Evolutionary conservation across 768 basidiomycete species (phyloP).

Genomic region (Lentinula sp.): DNA sequence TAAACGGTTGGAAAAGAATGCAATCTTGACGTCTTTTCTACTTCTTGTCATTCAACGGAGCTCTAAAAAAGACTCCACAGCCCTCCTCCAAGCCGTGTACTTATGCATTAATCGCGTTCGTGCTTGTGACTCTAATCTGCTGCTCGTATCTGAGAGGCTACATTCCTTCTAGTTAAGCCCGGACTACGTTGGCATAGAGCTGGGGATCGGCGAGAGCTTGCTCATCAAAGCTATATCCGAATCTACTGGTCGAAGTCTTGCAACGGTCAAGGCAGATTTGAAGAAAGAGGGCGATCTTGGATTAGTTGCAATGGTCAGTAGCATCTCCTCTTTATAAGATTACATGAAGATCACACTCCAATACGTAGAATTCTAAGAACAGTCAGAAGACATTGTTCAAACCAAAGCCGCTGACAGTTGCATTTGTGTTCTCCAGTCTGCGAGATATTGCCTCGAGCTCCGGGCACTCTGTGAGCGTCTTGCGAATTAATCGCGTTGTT

Average conservation of each 20-base stretch:
- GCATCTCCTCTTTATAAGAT: not conserved
- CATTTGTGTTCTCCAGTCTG: slow-evolving; percentile 84
- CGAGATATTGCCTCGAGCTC: slow-evolving; percentile 84
- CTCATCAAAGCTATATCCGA: slow-evolving; percentile 94
- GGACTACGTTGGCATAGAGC: slow-evolving; percentile 91
- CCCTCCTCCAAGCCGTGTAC: slow-evolving; percentile 86
- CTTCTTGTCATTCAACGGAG: slow-evolving; percentile 86
- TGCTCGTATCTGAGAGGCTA: not conserved
- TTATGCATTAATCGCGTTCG: slow-evolving; percentile 93
- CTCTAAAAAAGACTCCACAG: slow-evolving; percentile 62
- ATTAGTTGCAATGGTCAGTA: slow-evolving; percentile 85
- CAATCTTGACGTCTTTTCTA: slow-evolving; percentile 83
- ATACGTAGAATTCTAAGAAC: slow-evolving; percentile 78
- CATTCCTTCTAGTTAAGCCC: slow-evolving; percentile 65
- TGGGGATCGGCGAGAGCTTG: slow-evolving; percentile 93
- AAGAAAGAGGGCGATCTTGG: slow-evolving; percentile 96
- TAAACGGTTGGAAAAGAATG: slow-evolving; percentile 89
- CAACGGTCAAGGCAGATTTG: slow-evolving; percentile 83
- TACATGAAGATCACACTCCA: not conserved
- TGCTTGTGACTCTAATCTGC: slow-evolving; percentile 7
- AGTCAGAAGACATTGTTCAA: slow-evolving; percentile 92
- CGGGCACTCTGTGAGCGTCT: slow-evolving; percentile 63
- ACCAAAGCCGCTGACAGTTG: slow-evolving; percentile 84
- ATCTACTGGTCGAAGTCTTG: slow-evolving; percentile 83
- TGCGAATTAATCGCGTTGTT: not conserved